phyloP scores from a whole-genome alignment of 805 yeast genomes.

The Wickerhamomyces queroliae region DNA sequence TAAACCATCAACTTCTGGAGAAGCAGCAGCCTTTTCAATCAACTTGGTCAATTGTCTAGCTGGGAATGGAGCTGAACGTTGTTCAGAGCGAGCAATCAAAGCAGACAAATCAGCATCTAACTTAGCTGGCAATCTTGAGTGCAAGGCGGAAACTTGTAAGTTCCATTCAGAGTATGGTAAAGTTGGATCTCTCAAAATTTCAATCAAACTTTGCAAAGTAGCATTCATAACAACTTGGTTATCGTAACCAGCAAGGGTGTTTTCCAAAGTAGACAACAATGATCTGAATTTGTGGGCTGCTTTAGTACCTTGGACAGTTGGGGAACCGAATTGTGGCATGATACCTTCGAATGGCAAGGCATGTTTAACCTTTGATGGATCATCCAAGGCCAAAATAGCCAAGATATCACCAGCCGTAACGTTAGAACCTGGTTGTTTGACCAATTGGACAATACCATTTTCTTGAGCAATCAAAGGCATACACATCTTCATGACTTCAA shows the following conservation, averaged over 20 bases:
- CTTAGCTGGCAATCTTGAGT: conserved; percentile 78
- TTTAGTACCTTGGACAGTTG: conserved; percentile 76
- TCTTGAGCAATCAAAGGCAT: conserved; percentile 96
- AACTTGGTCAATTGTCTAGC: conserved; percentile 76
- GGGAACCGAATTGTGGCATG: conserved; percentile 82
- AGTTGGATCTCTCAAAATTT: conserved; percentile 68
- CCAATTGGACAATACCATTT: conserved; percentile 84
- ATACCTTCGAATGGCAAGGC: conserved; percentile 95
- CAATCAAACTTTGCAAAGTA: conserved; percentile 67
- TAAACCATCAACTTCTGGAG: conserved; percentile 45
- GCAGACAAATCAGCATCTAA: conserved; percentile 63
- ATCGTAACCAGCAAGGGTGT: conserved; percentile 87
- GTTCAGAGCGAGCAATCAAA: conserved; percentile 58
- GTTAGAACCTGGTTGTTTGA: conserved; percentile 98
- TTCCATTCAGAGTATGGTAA: conserved; percentile 94
- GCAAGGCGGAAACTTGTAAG: conserved; percentile 80
- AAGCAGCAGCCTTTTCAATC: conserved; percentile 53
- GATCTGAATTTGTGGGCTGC: conserved; percentile 69
- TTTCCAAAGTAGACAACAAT: conserved; percentile 54
- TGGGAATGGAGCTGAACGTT: conserved; percentile 83
- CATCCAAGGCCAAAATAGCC: conserved; percentile 91
- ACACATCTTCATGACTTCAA: conserved; percentile 99
- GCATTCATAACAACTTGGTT: conserved; percentile 91
- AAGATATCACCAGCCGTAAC: conserved; percentile 94
- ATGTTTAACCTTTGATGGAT: conserved; percentile 95